phyloP scores from a whole-genome alignment of 2,329 filamentous ascomycete species.

The Exophiala aquamarina region DNA sequence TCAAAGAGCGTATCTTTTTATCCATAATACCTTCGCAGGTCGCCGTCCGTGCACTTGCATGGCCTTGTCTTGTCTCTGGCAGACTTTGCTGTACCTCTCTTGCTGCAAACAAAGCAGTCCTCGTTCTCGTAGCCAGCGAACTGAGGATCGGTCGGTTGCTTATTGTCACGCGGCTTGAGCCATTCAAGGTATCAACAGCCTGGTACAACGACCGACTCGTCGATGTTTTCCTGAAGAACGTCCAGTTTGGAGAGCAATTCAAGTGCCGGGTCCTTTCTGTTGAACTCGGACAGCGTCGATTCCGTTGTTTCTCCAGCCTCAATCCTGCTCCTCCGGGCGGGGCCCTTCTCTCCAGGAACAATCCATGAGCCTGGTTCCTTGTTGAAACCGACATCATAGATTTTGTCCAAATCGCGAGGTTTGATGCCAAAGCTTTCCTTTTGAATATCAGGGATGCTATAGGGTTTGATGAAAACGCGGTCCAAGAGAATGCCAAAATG shows the following conservation, averaged over 20 bases:
- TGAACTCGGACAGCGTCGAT: too few species aligned
- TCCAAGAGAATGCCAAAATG: constrained; percentile 10
- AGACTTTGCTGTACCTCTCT: too few species aligned
- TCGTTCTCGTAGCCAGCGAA: too few species aligned
- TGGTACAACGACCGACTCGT: neutral
- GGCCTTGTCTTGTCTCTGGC: neutral
- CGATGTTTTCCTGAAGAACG: neutral
- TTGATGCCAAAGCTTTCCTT: constrained; percentile 13
- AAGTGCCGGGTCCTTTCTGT: too few species aligned
- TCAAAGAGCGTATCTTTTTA: constrained; percentile 12
- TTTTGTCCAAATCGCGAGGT: constrained; percentile 2
- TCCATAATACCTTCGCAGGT: neutral
- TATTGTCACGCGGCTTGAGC: too few species aligned
- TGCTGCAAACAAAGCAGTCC: too few species aligned
- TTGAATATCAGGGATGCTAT: neutral
- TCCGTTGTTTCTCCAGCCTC: too few species aligned
- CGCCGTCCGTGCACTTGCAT: neutral
- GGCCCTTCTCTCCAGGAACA: too few species aligned
- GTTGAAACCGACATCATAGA: constrained; percentile 5
- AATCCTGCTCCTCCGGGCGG: too few species aligned
- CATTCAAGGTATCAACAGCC: too few species aligned
- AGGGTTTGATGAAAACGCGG: constrained; percentile 6
- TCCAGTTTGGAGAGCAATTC: neutral
- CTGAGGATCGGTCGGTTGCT: too few species aligned
- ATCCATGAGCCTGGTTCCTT: too few species aligned